These are phyloP conservation scores for Harrya chromipes DNA, from an alignment of 768 basidiomycete genomes.

Conservation along the genomic window DNA sequence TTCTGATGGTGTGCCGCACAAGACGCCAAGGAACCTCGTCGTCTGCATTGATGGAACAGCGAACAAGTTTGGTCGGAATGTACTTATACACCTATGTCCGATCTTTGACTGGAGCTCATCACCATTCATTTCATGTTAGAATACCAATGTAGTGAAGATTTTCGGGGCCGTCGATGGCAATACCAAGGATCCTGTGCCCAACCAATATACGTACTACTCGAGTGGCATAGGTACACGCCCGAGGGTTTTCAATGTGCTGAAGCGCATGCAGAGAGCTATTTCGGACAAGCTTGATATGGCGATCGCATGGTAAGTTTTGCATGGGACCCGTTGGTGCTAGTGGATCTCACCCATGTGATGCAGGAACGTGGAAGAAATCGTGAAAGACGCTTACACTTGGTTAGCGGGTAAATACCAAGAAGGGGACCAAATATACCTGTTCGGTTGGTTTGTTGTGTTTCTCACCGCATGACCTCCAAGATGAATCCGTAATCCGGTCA, in stretches of 20 bases:
- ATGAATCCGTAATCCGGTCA: not conserved
- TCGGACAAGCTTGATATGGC: slow-evolving; percentile 31
- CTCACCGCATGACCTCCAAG: not conserved
- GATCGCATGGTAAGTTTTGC: slow-evolving; percentile 31
- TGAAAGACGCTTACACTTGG: slow-evolving; percentile 32
- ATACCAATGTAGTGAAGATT: slow-evolving; percentile 35
- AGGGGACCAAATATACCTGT: slow-evolving; percentile 30
- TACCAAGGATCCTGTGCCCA: slow-evolving; percentile 9
- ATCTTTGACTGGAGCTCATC: not conserved
- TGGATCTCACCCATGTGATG: not conserved
- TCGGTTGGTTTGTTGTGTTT: slow-evolving; percentile 16
- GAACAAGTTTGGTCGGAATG: slow-evolving; percentile 19
- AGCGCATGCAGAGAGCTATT: slow-evolving; percentile 10
- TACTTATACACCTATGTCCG: not conserved
- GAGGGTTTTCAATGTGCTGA: slow-evolving; percentile 22
- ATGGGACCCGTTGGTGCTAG: not conserved
- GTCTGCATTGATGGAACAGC: slow-evolving; percentile 21
- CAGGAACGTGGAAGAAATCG: slow-evolving; percentile 34
- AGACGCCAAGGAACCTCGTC: slow-evolving; percentile 12
- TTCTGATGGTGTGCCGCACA: not conserved
- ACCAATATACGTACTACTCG: slow-evolving; percentile 34
- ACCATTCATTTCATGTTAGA: slow-evolving; percentile 19
- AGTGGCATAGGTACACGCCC: slow-evolving; percentile 37
- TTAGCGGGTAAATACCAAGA: slow-evolving; percentile 24
- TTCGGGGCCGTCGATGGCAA: slow-evolving; percentile 24